These are phyloP conservation scores for Pseudogymnoascus sp. DNA, from an alignment of 2,329 filamentous ascomycete genomes.

Conservation along the genomic window DNA sequence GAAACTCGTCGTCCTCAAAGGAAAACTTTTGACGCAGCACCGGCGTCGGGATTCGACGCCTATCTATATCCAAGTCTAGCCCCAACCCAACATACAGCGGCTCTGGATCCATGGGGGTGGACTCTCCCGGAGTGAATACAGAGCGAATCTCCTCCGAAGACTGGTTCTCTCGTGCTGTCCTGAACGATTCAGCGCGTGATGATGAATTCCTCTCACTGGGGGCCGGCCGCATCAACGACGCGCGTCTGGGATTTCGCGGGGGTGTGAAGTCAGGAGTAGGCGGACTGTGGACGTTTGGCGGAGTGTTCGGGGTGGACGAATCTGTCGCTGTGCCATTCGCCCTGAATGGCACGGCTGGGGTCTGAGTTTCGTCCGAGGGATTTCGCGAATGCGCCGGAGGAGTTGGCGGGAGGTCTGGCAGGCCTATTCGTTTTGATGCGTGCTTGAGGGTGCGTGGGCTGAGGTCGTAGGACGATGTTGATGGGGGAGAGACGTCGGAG, in stretches of 20 bases:
- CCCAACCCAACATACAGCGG: slow-evolving; percentile 28
- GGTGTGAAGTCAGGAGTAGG: slow-evolving; percentile 73
- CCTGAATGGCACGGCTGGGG: slow-evolving; percentile 1
- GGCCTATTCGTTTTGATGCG: slow-evolving; percentile 24
- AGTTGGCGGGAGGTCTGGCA: slow-evolving; percentile 52
- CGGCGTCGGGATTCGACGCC: slow-evolving; percentile 23
- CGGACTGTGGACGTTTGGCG: slow-evolving; percentile 59
- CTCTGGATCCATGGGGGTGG: slow-evolving; percentile 11
- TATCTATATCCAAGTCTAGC: slow-evolving; percentile 34
- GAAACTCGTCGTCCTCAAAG: slow-evolving; percentile 6
- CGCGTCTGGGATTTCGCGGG: slow-evolving; percentile 45
- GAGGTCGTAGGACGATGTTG: slow-evolving; percentile 24
- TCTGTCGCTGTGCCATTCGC: neutral
- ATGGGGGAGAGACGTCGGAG: slow-evolving; percentile 20
- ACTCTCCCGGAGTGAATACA: slow-evolving; percentile 6
- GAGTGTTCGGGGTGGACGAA: slow-evolving; percentile 45
- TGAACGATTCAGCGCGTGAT: slow-evolving; percentile 41
- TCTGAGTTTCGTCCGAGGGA: slow-evolving; percentile 46
- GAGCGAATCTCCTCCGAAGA: slow-evolving; percentile 52
- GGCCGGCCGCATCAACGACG: slow-evolving; percentile 41
- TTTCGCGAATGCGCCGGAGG: slow-evolving; percentile 55
- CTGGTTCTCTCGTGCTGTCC: slow-evolving; percentile 60
- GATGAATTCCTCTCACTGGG: slow-evolving; percentile 40
- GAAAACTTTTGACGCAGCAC: slow-evolving; percentile 3
- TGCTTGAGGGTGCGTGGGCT: slow-evolving; percentile 29